Base-by-base conservation (phyloP, 441 rosid species). In the Euphorbia schlechtendalii region DNA sequence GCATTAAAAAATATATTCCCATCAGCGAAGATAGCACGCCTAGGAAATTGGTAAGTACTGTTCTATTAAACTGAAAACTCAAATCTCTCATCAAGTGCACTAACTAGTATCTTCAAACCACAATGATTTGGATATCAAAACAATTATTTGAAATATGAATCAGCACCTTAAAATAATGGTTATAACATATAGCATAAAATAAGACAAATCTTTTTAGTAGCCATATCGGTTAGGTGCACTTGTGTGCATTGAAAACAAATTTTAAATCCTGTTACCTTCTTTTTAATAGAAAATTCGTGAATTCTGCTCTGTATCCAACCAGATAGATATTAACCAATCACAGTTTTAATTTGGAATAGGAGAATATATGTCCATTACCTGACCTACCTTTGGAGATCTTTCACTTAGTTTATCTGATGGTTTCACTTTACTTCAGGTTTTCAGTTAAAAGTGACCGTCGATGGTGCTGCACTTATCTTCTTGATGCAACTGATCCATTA, bases 391-490 rank as follows among this genome's bases (percentile, higher is more conserved):
- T 48, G 25, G 25, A 61, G 25, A 55, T 55, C n/a, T 68, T 38
- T 43, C 32, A 36, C 32, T 55, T 61, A 20, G 21, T 55, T 63
- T 36, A 25, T 46, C 14, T 41, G 38, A 25, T 36, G 49, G 27
- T 25, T 58, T 45, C 48, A 51, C 45, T 56, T 60, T 64, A 54
- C 58, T 64, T 57, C 74, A 87, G 94, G 90, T 85, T 87, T 76
- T 77, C 94, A 14, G 83, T 85, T 65, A 73, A 80, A 52, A 81
- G 77, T 61, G 79, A 87, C 68, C 79, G 64, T 57, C 77, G 75
- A 72, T 87, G 94, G 94, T 76, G 80, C 73, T 87, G 94, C 78
- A 87, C 89, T 49, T 83, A 85, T 71, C 94, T 87, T 75, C 94
- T 87, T 67, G 90, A 87, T 73, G 94, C 89, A 68, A 83, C 81